Evolutionary conservation across 1,284 basidiomycete genomes (phyloP), one percentile per base, ranked within the genome.

Genomic region (Xerocomus nothofagi): DNA sequence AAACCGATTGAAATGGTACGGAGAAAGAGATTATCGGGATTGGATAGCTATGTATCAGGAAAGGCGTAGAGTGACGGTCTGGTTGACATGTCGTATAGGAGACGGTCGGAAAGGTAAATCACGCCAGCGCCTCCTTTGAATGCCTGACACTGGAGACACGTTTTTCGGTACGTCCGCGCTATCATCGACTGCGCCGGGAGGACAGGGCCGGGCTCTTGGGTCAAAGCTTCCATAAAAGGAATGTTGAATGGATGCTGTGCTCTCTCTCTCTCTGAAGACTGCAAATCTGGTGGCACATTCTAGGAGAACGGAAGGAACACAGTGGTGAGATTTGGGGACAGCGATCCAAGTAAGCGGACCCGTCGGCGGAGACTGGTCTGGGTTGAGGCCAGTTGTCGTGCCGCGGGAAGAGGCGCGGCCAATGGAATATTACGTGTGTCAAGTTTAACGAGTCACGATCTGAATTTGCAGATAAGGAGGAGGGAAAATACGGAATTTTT

Each of bases 401-500:
- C 66, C 63, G 63, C 65, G 66, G 63, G 63, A 64, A 63, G 57
- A 34, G 40, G 21, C 39, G 49, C 51, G 48, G 49, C 37, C 42
- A 64, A 63, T 63, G 64, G 53, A 54, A 33, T 44, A 61, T 68
- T 68, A 63, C 65, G 67, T 69, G 63, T 60, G 40, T 47, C 59
- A 57, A 56, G 59, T 26, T 55, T 55, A 51, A 53, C 63, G 65
- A 69, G 66, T 69, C 63, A 66, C 47, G 60, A 63, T 66, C 55
- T 63, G 56, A 40, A 43, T 47, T 50, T 55, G 61, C 54, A 68
- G 63, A 65, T 68, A 65, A 65, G 55, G 56, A 57, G 54, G 62
- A 27, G 44, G 32, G 54, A 62, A 57, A 56, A 58, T 58, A 63
- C 64, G 65, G 68, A 67, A 70, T 70, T 65, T 60, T 67, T 67